Conservation (phyloP, 78 protist genomes). For the Dictyostelium citrinum region DNA sequence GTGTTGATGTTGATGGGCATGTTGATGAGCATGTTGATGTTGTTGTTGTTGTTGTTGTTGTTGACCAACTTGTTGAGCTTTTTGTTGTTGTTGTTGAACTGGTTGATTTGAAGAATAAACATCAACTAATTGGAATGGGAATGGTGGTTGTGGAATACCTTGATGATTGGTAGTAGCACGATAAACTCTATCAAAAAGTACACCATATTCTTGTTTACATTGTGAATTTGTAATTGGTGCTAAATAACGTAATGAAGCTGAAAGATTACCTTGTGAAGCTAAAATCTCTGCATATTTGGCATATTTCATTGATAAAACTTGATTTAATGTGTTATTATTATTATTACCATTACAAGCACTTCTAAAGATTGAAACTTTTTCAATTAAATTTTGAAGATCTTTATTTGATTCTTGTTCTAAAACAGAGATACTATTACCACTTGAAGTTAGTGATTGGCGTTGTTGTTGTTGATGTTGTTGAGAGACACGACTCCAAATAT, state of each 20-base stretch:
- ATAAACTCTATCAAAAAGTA: slow-evolving; percentile 66
- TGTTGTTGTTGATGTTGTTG: slow-evolving; percentile 2
- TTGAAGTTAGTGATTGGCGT: background rate
- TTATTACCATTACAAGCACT: background rate
- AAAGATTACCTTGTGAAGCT: slow-evolving; percentile 77
- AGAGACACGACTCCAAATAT: slow-evolving; percentile 71
- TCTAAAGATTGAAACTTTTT: slow-evolving; percentile 59
- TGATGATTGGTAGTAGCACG: slow-evolving; percentile 17
- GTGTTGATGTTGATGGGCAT: background rate
- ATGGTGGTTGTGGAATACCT: slow-evolving; percentile 64
- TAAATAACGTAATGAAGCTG: slow-evolving; percentile 61
- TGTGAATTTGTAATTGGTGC: background rate
- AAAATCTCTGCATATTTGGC: slow-evolving; percentile 70
- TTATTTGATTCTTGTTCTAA: background rate
- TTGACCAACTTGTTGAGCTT: background rate
- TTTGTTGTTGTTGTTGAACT: background rate
- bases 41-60: background rate
- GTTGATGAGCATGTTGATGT: background rate
- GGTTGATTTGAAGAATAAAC: slow-evolving; percentile 16
- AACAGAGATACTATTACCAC: background rate
- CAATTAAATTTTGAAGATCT: slow-evolving; percentile 46
- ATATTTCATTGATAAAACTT: slow-evolving; percentile 33
- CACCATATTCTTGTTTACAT: background rate
- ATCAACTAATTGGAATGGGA: slow-evolving; percentile 59
- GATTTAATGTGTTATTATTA: background rate